Evolutionary conservation across 345 rosid species (phyloP).

Genomic region (Linum tenue): DNA sequence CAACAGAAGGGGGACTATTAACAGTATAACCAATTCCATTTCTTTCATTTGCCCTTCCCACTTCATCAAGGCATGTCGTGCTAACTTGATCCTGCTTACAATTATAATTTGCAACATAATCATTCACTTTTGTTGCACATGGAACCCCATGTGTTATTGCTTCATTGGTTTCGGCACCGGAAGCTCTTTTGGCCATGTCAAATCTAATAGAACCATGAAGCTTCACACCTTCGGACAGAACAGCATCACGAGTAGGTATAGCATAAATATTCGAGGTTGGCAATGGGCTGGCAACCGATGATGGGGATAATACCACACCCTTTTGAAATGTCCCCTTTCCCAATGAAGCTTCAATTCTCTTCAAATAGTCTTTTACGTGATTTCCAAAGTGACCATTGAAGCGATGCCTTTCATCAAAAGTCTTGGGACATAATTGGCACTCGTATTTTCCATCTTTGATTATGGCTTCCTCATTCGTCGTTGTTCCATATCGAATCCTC

Average conservation of each 20-base stretch:
- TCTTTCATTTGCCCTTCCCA: conserved; percentile 12
- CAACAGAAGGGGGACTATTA: conserved; percentile 14
- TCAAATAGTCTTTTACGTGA: conserved; percentile 35
- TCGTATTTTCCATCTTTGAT: conserved; percentile 37
- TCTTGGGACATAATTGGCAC: conserved; percentile 38
- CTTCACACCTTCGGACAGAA: background rate
- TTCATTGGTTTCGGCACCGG: conserved; percentile 3
- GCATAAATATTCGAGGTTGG: too few relatives aligned
- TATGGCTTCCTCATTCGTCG: conserved; percentile 21
- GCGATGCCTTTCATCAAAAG: conserved; percentile 33
- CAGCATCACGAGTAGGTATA: conserved; percentile 10
- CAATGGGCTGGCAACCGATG: too few relatives aligned
- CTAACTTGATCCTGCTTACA: conserved; percentile 15
- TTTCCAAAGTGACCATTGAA: conserved; percentile 36
- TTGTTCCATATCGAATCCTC: conserved; percentile 16
- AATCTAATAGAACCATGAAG: conserved; percentile 6
- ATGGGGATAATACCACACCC: background rate
- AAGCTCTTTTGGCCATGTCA: conserved; percentile 7
- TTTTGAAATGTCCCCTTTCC: conserved; percentile 7
- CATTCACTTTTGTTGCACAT: conserved; percentile 8
- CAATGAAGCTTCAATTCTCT: conserved; percentile 29
- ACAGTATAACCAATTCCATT: conserved; percentile 8
- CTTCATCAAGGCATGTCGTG: conserved; percentile 9
- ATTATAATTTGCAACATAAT: conserved; percentile 1
- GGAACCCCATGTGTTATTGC: conserved; percentile 6